Base-by-base conservation (phyloP, 495 filamentous ascomycete species). In the Coniosporium apollinis region DNA sequence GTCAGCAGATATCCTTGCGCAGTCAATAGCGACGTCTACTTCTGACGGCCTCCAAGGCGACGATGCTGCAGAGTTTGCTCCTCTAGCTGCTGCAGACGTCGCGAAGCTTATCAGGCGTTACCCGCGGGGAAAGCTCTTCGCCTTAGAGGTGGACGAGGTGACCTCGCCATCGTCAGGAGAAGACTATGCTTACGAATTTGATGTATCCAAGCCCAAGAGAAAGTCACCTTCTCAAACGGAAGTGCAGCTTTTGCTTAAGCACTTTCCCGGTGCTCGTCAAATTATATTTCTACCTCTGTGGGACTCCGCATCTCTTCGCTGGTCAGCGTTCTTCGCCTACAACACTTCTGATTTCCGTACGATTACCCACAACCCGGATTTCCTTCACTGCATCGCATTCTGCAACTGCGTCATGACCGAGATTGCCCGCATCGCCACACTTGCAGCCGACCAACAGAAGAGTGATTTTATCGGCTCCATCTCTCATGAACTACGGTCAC, bases 321-420 rank as follows among this genome's bases (percentile, higher is more conserved):
- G 38, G 38, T 24, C 33, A n/a, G 32, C 21, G 24, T 41, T 18
- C 22, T 41, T 41, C 14, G 38, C 30, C 14, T 41, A 35, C 32
- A 35, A 22, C 22, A 37, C 32, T 4, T 41, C 34, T 17, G 32
- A 41, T 11, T 41, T 35, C 19, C 38, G 30, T 7, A 25, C 34
- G 14, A 26, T 30, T 26, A 38, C 19, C n/a, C 20, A 18, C 19
- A 29, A 38, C 19, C 17, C 35, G 3, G 47, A 51, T 20, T 26
- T 51, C 8, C 5, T 29, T 6, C 46, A 45, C 18, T 37, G 41
- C 29, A 43, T 42, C 22, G 37, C 47, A 1, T 51, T 51, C 20
- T 22, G 48, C n/a, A 36, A 36, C 20, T 43, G 43, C 3, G 34
- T 57, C 21, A 52, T 52, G 47, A 47, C 37, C 17, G 51, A 55